A percentile compares a stretch with the other conserved stretches of the same genome.
Evolutionary conservation across 257 asterid genomes (phyloP).

Genomic region (Salvia hispanica): DNA sequence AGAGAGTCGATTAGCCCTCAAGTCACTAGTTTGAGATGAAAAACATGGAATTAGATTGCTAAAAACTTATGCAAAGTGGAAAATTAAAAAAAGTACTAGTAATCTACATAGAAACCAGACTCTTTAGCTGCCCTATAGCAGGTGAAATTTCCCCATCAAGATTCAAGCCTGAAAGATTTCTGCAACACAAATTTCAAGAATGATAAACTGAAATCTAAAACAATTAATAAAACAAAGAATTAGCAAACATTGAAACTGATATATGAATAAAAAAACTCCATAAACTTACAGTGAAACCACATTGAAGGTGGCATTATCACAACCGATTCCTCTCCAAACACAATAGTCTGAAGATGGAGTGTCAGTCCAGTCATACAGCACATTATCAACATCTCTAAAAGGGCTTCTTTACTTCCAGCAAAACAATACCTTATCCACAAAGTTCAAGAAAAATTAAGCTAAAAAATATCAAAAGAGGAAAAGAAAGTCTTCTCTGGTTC

Average conservation of each 20-base stretch:
- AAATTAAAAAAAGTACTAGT: background rate
- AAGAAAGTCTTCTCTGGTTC: background rate
- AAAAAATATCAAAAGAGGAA: background rate
- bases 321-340: conserved; percentile 84
- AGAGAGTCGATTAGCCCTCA: conserved; percentile 69
- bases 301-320: conserved; percentile 90
- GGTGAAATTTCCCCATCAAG: conserved; percentile 96
- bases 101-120: conserved; percentile 67
- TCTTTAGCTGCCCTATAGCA: conserved; percentile 78
- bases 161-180: conserved; percentile 87
- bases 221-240: background rate
- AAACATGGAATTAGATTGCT: background rate
- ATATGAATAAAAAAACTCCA: background rate
- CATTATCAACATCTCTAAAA: conserved; percentile 87
- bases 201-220: background rate
- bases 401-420: conserved; percentile 94
- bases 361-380: conserved; percentile 90
- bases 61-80: background rate
- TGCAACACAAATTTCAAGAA: conserved; percentile 30
- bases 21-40: conserved; percentile 51
- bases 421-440: conserved; percentile 53
- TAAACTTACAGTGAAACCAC: conserved; percentile 76
- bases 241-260: background rate
- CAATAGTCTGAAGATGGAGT: conserved; percentile 89
- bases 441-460: background rate